These are phyloP conservation scores for Chamaecyparis obtusa DNA, from an alignment of 75 land plant species.

Conservation along the genomic window DNA sequence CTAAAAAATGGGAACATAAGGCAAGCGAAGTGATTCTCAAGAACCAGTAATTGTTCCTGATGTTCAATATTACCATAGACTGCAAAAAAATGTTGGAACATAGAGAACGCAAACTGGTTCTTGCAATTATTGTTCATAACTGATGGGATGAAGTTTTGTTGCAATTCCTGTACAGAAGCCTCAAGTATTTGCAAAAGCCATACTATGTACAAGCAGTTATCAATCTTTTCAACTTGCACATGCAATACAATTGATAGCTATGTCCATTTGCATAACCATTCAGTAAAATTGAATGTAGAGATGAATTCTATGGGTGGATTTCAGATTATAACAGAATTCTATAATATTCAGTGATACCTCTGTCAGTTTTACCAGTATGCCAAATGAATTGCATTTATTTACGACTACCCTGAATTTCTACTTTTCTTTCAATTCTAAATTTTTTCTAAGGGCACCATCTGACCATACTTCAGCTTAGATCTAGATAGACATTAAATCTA, in stretches of 20 bases:
- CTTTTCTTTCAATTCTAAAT: constrained; percentile 78
- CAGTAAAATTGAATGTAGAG: neutral
- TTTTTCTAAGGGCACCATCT: constrained; percentile 79
- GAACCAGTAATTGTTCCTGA: too few relatives aligned
- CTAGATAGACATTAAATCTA: neutral
- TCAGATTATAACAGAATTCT: constrained; percentile 62
- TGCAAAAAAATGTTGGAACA: neutral
- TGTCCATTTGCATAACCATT: neutral
- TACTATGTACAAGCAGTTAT: constrained; percentile 92
- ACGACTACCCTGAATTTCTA: constrained; percentile 80
- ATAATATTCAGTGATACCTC: constrained; percentile 78
- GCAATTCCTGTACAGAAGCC: constrained; percentile 99
- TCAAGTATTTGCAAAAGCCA: constrained; percentile 82
- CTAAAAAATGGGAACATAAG: too few relatives aligned
- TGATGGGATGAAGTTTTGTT: constrained; percentile 88
- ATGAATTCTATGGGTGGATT: constrained; percentile 1
- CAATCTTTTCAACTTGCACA: constrained; percentile 78
- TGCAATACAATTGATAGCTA: neutral
- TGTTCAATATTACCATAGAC: neutral
- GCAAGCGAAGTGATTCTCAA: too few relatives aligned
- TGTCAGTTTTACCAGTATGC: constrained; percentile 72
- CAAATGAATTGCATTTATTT: constrained; percentile 92
- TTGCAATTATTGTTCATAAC: constrained; percentile 27
- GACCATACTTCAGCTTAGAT: constrained; percentile 29
- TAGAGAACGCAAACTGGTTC: neutral